Conservation (phyloP, 306 rosid genomes). For the Prunus persica region DNA sequence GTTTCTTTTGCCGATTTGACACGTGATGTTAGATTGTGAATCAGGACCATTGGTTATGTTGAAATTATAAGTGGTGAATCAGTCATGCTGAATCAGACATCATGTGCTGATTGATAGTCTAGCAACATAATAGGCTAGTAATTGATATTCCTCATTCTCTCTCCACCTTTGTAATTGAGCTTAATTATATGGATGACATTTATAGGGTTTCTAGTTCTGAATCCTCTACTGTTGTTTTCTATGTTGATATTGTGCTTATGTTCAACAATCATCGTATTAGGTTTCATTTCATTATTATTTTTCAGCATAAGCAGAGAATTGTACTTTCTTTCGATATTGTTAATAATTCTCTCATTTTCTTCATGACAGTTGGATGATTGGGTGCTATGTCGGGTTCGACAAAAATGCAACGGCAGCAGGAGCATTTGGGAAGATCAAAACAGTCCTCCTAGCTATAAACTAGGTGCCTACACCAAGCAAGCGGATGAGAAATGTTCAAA, state of each 20-base stretch:
- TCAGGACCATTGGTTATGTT: background rate
- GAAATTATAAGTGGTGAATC: background rate
- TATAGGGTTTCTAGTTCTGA: background rate
- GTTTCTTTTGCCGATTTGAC: background rate
- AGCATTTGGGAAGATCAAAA: conserved; percentile 42
- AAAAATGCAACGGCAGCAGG: conserved; percentile 37
- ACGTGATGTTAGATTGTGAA: background rate
- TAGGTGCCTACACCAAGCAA: conserved; percentile 26
- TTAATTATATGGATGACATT: background rate
- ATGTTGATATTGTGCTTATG: background rate
- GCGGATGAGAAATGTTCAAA: conserved; percentile 23
- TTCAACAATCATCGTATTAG: background rate
- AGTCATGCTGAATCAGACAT: background rate
- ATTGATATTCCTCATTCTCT: background rate
- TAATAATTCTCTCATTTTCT: background rate
- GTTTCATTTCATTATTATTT: background rate
- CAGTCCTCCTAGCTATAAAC: conserved; percentile 27
- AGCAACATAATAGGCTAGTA: background rate
- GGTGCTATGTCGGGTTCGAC: conserved; percentile 66
- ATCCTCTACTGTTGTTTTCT: background rate
- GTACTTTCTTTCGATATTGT: background rate
- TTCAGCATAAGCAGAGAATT: background rate
- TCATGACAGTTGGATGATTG: conserved; percentile 62
- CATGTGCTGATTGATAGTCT: background rate
- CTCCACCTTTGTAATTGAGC: background rate